Evolutionary conservation across 2,329 filamentous ascomycete species (phyloP), one percentile per base, ranked within the genome.

Genomic region (Albifimbria verrucaria): DNA sequence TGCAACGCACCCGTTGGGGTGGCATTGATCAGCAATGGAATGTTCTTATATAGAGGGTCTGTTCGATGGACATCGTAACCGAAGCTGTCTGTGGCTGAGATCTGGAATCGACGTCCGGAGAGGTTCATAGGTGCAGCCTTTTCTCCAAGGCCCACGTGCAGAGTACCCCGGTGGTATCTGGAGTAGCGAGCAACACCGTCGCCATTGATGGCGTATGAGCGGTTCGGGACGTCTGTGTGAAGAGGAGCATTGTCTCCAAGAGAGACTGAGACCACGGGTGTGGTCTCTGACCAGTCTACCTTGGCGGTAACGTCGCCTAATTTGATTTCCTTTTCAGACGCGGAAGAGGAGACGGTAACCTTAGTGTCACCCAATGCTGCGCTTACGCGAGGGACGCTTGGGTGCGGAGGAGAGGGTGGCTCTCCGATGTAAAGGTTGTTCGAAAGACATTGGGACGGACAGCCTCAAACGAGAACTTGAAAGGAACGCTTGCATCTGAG

Each of bases 11-110:
- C 86, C 87, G 3, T 79, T 63, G 0, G 84, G 80, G 82, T 86
- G 1, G 81, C 83, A 52, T 88, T 88, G 68, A 90, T 86, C 24
- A 91, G 73, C 0, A 90, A 76, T 0, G 88, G 88, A 39, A 90
- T 88, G 61, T 90, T 85, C 69, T 91, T 90, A 72, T 90, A 90
- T 51, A 90, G 73, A 1, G 87, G 87, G 65, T 90, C 87, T 3
- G 86, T 87, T 10, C 79, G 79, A 63, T 89, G 83, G 4, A 84
- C 80, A 59, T 90, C 86, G 62, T 91, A 90, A 2, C 87, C 86
- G 59, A 90, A 90, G 36, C 81, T 86, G 66, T 90, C 87, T 0
- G 85, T 89, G 2, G 85, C 86, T 0, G 85, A 83, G 15, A 90
- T 73, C 23, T 79, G 77, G 65, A 90, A 90, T 23, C 81, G 76